Evolutionary conservation across 1,139 yeast species (phyloP), one percentile per base, ranked within the genome.

Genomic region (Meyerozyma guilliermondii): DNA sequence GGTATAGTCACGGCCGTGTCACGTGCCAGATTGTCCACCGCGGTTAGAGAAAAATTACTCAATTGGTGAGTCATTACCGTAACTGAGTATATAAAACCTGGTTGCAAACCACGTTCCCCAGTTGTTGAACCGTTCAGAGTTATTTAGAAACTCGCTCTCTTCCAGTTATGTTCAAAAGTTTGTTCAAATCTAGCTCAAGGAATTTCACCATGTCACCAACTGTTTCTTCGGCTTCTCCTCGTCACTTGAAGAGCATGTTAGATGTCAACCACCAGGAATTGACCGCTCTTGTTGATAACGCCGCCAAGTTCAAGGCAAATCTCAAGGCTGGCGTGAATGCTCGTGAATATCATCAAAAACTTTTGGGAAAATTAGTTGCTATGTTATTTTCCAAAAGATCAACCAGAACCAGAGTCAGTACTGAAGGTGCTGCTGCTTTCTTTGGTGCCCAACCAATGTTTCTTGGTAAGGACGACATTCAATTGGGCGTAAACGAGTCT

Each of bases 371-470:
- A 62, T 76, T 91, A 5, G 82, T 88, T 27, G 88, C 98, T 0
- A 65, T 92, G 60, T 63, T 92, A 39, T 92, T 92, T 62, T 77
- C 89, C 46, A 92, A 92, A 62, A 80, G 98, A 63, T 87, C 96
- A 8, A 92, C 98, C 26, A 79, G 98, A 66, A 92, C 98, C 29
- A 80, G 98, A 63, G 80, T 92, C 35, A 88, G 97, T 35, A 78
- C 92, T 4, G 98, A 92, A 63, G 98, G 96, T 41, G 98, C 98
- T 4, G 87, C 91, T 13, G 76, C 88, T 1, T 91, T 84, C 59
- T 85, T 92, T 51, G 98, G 98, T 16, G 98, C 94, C 7, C 94
- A 83, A 52, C 96, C 98, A 11, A 86, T 92, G 95, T 92, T 92
- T 58, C 74, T 92, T 51, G 98, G 98, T 42, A 87, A 85, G 55